A percentile compares a stretch with the other conserved stretches of the same genome.
These are phyloP conservation scores for Malassezia brasiliensis DNA, from an alignment of 1,284 basidiomycete genomes.

Conservation along the genomic window DNA sequence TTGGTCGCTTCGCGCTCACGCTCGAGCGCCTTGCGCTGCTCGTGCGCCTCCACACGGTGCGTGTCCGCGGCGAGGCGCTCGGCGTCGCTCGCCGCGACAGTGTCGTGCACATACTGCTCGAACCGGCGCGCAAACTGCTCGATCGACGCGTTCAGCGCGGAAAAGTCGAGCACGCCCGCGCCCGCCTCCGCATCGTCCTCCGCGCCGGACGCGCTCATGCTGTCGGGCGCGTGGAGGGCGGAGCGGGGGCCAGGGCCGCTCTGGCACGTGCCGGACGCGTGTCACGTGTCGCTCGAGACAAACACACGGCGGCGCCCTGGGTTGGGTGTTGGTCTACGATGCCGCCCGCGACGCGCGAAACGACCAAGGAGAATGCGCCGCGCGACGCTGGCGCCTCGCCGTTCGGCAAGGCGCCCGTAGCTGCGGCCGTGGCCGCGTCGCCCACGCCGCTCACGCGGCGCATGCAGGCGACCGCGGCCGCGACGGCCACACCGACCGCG, in stretches of 20 bases:
- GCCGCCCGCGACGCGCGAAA: not conserved
- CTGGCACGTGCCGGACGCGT: not conserved
- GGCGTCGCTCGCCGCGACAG: slow-evolving; percentile 28
- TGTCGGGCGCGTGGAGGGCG: not conserved
- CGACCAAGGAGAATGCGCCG: slow-evolving; percentile 14
- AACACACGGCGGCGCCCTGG: not conserved
- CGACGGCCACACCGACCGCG: not conserved
- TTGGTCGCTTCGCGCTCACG: slow-evolving; percentile 29
- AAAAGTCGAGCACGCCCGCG: slow-evolving; percentile 26
- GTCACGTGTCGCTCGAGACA: not conserved
- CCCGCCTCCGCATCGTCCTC: not conserved
- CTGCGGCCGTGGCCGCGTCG: not conserved
- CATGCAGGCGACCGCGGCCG: slow-evolving; percentile 1
- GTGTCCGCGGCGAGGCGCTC: slow-evolving; percentile 29
- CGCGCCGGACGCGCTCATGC: not conserved
- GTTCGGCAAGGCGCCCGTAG: not conserved
- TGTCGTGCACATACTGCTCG: slow-evolving; percentile 29
- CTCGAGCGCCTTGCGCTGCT: slow-evolving; percentile 19
- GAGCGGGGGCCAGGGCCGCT: not conserved
- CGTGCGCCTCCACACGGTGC: slow-evolving; percentile 25
- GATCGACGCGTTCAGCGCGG: slow-evolving; percentile 23
- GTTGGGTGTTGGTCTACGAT: slow-evolving; percentile 1
- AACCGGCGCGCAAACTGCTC: slow-evolving; percentile 28
- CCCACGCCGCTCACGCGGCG: slow-evolving; percentile 6
- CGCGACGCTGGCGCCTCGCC: not conserved